Percentiles rank a stretch among this genome's conserved stretches.
Evolutionary conservation across 805 yeast genomes (phyloP).

Genomic region (Sugiyamaella lignohabitans): DNA sequence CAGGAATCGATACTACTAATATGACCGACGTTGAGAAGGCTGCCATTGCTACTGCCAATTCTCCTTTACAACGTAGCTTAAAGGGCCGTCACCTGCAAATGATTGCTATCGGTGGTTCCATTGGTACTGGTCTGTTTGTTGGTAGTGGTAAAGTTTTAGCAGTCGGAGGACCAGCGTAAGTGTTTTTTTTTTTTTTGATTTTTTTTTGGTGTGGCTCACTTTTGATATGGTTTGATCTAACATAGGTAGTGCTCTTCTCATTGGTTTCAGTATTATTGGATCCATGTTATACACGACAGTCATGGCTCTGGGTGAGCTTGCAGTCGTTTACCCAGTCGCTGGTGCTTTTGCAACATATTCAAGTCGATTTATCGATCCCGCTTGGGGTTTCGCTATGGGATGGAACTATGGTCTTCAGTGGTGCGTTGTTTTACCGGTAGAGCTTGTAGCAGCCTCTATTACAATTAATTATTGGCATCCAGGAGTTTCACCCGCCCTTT

Average conservation of each 20-base stretch:
- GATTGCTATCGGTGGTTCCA: conserved; percentile 68
- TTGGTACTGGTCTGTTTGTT: conserved; percentile 68
- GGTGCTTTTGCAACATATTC: conserved; percentile 57
- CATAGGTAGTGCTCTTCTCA: conserved; percentile 44
- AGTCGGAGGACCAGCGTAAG: conserved; percentile 57
- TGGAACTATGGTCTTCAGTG: conserved; percentile 63
- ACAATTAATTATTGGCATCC: conserved; percentile 55
- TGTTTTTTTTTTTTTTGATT: too few species aligned
- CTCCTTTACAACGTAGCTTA: conserved; percentile 42
- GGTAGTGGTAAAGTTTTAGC: conserved; percentile 57
- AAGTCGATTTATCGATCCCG: conserved; percentile 55
- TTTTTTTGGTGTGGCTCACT: too few species aligned
- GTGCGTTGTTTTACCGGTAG: conserved; percentile 58
- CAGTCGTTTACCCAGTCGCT: conserved; percentile 55
- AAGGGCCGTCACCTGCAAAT: conserved; percentile 55
- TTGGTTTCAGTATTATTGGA: conserved; percentile 54
- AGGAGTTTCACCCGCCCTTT: conserved; percentile 47
- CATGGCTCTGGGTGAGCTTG: conserved; percentile 61
- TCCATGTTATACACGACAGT: conserved; percentile 57
- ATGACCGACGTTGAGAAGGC: conserved; percentile 37
- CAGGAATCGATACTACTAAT: conserved; percentile 30
- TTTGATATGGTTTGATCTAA: too few species aligned
- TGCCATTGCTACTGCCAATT: conserved; percentile 36
- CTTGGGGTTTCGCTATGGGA: conserved; percentile 64
- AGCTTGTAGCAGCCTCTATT: conserved; percentile 55